These are phyloP conservation scores for Globisporangium perplexum DNA, from an alignment of 352 stramenopile species.

Conservation along the genomic window DNA sequence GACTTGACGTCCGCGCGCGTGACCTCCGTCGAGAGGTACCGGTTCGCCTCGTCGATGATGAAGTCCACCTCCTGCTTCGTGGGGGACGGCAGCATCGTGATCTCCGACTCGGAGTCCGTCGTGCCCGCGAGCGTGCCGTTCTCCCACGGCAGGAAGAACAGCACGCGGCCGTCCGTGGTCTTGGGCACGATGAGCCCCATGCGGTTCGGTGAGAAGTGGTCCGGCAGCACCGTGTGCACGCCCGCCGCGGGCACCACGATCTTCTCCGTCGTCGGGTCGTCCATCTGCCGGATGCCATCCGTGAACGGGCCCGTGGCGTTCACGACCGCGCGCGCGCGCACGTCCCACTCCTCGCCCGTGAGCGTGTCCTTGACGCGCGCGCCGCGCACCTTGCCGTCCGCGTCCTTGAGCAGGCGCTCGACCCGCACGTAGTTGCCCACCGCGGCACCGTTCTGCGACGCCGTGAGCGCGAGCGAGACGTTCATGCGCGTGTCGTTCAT, in stretches of 20 bases:
- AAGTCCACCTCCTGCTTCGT: conserved; percentile 92
- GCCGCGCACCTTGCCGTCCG: conserved; percentile 78
- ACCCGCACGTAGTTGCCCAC: conserved; percentile 93
- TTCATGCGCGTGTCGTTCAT: conserved; percentile 96
- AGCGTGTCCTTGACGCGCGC: conserved; percentile 86
- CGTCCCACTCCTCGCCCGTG: conserved; percentile 87
- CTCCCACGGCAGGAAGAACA: conserved; percentile 97
- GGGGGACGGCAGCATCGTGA: conserved; percentile 93
- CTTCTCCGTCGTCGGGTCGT: conserved; percentile 84
- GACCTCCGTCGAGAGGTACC: conserved; percentile 89
- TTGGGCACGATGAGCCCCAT: conserved; percentile 97
- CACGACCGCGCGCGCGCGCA: conserved; percentile 87
- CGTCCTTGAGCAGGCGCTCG: conserved; percentile 79
- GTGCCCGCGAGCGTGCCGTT: conserved; percentile 91
- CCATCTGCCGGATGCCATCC: conserved; percentile 88
- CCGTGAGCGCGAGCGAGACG: conserved; percentile 92
- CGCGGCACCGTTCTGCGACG: conserved; percentile 90
- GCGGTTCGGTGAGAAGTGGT: conserved; percentile 92
- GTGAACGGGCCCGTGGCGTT: conserved; percentile 96
- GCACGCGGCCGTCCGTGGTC: conserved; percentile 90
- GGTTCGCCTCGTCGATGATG: conserved; percentile 92
- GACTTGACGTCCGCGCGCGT: conserved; percentile 90
- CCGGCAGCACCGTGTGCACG: conserved; percentile 93
- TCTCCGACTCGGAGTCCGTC: conserved; percentile 90
- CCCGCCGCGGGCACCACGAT: conserved; percentile 92